A percentile compares a stretch with the other conserved stretches of the same genome.
Conservation (phyloP, 2,329 filamentous ascomycete species). For the Colletotrichum salicis region DNA sequence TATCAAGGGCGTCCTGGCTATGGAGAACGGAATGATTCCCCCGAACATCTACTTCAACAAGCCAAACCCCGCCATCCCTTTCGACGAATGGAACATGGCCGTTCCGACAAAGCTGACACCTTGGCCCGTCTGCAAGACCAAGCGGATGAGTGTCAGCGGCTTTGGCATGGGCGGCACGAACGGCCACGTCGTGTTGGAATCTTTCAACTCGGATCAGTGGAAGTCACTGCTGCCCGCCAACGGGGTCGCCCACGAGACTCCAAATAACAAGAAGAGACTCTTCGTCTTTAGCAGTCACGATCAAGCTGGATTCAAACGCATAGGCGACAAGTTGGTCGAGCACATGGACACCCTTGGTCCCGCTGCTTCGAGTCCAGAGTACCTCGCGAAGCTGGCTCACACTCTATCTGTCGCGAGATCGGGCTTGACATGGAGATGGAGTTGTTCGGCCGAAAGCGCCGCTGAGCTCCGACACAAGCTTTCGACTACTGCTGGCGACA, state of each 20-base stretch:
- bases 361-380: neutral
- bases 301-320: neutral
- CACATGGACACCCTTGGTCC: neutral
- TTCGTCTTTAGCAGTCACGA: slow-evolving; percentile 1
- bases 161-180: slow-evolving; percentile 11
- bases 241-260: neutral
- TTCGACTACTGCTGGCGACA: neutral
- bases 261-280: neutral
- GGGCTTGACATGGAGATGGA: neutral
- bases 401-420: neutral
- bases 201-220: neutral
- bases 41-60: neutral
- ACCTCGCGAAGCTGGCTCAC: neutral
- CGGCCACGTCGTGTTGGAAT: neutral
- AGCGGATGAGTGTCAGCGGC: neutral
- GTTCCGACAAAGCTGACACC: neutral
- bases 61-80: neutral
- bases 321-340: neutral
- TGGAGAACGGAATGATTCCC: neutral
- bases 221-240: neutral
- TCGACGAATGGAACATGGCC: neutral
- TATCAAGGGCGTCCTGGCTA: neutral
- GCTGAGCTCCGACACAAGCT: neutral
- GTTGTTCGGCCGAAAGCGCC: neutral
- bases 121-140: neutral